These are phyloP conservation scores for Leptographium wingfieldii DNA, from an alignment of 2,329 filamentous ascomycete genomes.

Conservation along the genomic window DNA sequence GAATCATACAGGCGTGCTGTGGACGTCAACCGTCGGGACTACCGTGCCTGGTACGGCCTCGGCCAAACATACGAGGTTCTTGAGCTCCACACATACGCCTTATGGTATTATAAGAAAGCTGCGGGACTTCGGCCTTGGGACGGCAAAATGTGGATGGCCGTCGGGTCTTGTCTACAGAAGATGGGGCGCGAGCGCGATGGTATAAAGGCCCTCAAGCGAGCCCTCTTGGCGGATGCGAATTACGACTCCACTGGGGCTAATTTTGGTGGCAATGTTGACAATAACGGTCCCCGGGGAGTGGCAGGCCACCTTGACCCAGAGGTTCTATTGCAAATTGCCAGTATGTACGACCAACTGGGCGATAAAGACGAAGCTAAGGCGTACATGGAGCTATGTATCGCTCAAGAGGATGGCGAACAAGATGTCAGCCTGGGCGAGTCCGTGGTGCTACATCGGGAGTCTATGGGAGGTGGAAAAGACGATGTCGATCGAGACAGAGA, in stretches of 20 bases:
- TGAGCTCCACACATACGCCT: constrained; percentile 92
- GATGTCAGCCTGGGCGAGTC: constrained; percentile 31
- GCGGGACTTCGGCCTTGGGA: constrained; percentile 90
- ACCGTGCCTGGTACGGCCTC: constrained; percentile 94
- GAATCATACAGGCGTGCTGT: constrained; percentile 93
- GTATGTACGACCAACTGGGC: constrained; percentile 71
- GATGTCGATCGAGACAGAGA: constrained; percentile 24
- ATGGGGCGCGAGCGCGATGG: constrained; percentile 80
- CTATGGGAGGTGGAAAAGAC: constrained; percentile 12
- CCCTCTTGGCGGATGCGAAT: constrained; percentile 75
- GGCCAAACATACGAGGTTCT: constrained; percentile 96
- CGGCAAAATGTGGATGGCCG: constrained; percentile 97
- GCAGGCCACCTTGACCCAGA: constrained; percentile 69
- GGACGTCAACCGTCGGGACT: constrained; percentile 90
- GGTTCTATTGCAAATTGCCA: constrained; percentile 77
- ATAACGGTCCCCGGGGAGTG: constrained; percentile 28
- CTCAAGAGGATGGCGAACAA: constrained; percentile 68
- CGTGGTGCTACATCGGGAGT: constrained; percentile 44
- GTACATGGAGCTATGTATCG: constrained; percentile 93
- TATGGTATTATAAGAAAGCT: constrained; percentile 96
- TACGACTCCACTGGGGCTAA: constrained; percentile 51
- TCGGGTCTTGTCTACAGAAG: constrained; percentile 81
- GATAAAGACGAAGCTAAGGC: constrained; percentile 70
- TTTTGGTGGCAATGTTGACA: constrained; percentile 35
- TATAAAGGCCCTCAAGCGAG: constrained; percentile 89